Base-by-base conservation (phyloP, 352 stramenopile species). In the Phytophthora tubulina region DNA sequence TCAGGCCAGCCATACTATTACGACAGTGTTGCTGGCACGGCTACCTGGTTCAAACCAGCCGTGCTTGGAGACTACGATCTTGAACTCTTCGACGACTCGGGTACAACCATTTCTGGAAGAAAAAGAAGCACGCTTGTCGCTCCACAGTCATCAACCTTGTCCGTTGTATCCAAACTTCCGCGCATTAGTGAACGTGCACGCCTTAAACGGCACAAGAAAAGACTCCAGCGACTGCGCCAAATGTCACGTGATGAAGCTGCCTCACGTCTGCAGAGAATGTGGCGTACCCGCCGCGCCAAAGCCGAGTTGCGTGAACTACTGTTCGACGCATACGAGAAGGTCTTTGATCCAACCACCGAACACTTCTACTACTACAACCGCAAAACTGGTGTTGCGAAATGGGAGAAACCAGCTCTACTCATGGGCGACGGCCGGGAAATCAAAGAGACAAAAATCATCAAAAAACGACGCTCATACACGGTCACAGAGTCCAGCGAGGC, bases 351-450 rank as follows among this genome's bases (percentile, higher is more conserved):
- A 2, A 65, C 67, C 6, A 90, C 81, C 10, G 67, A 83, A 4
- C 74, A 89, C 48, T 92, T 72, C 46, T 95, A 93, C 70, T 95
- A 93, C 73, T 87, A 92, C 76, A 95, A 95, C 79, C 83, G 70
- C 35, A 85, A 83, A 32, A 95, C 82, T 6, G 79, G 85, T 3
- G 67, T 73, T 6, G 86, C 91, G 17, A 85, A 85, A 45, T 94
- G 86, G 84, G 81, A 89, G 46, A 82, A 84, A 38, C 86, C 86
- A 14, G 70, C 63, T 53, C 46, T 93, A 33, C 69, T 93, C 21
- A 5, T 67, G 45, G 21, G 39, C 27, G 67, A 70, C n/a, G 72
- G 68, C n/a, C 50, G 59, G 5, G 83, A 90, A 8, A 64, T 92
- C 39, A 79, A 78, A 36, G 72, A 81, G 41, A 77, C 63, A 0